Conservation (phyloP, 805 yeast species). For the Ascoidea rubescens region DNA sequence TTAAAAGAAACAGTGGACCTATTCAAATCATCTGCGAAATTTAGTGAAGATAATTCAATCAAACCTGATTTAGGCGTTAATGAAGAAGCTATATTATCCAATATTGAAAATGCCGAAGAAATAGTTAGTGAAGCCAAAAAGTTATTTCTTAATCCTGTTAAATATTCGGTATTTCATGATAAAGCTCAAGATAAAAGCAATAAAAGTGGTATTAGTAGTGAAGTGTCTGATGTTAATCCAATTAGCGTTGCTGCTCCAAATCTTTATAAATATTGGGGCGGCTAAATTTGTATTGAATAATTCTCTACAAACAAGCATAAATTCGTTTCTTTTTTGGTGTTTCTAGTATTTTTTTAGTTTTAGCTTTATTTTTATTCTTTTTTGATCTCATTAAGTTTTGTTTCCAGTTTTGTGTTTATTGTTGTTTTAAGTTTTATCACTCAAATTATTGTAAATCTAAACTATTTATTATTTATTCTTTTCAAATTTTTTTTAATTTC, state of each 20-base stretch:
- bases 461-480: no score
- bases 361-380: no score
- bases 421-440: no score
- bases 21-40: conserved; percentile 3
- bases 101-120: background rate
- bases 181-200: conserved; percentile 4
- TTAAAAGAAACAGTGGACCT: conserved; percentile 12
- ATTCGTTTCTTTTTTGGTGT: no score
- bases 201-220: background rate
- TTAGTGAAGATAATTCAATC: background rate
- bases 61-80: no score
- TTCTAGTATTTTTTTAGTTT: no score
- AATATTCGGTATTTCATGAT: conserved; percentile 17
- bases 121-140: conserved; percentile 18
- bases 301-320: background rate
- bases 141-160: conserved; percentile 17
- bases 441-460: no score
- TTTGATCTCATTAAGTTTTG: no score
- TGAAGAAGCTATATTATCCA: background rate
- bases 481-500: no score
- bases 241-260: conserved; percentile 49
- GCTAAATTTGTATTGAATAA: conserved; percentile 16
- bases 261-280: conserved; percentile 54
- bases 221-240: conserved; percentile 28
- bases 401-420: no score